These are phyloP conservation scores for Coemansia sp. DNA, from an alignment of 192 early-diverging fungal genomes.

Conservation along the genomic window DNA sequence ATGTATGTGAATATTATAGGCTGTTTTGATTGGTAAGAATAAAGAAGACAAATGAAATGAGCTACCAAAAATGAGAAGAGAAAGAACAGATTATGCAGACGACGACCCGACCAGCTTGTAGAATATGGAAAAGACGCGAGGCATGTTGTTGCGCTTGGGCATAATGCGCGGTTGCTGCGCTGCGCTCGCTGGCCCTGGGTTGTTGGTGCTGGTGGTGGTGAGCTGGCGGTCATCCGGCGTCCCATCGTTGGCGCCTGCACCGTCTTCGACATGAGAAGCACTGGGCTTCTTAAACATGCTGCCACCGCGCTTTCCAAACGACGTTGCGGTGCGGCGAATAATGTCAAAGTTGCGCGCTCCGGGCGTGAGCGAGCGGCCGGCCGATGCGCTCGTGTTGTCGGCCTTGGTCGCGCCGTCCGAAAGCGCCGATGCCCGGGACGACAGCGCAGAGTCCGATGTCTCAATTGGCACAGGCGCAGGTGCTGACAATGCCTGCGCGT, in stretches of 20 bases:
- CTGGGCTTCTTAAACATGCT: slow-evolving; percentile 19
- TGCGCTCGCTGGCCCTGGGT: not conserved
- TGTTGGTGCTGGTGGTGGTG: not conserved
- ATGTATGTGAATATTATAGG: not conserved
- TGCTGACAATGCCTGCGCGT: not conserved
- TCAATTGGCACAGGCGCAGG: not conserved
- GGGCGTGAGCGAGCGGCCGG: not conserved
- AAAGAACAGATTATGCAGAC: slow-evolving; percentile 6
- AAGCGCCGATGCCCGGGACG: slow-evolving; percentile 10
- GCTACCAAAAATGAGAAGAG: slow-evolving; percentile 2
- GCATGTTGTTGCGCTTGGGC: slow-evolving; percentile 17
- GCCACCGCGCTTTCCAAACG: slow-evolving; percentile 37
- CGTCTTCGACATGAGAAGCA: not conserved
- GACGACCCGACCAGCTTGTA: slow-evolving; percentile 44
- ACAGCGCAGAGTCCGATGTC: not conserved
- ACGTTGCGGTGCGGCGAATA: slow-evolving; percentile 40
- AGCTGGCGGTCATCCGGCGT: not conserved
- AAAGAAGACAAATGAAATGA: not conserved
- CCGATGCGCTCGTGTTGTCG: slow-evolving; percentile 6
- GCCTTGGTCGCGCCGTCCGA: slow-evolving; percentile 39
- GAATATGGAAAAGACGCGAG: slow-evolving; percentile 47
- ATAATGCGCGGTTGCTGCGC: slow-evolving; percentile 12
- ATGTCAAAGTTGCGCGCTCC: slow-evolving; percentile 35
- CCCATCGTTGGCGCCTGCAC: not conserved
- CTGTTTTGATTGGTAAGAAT: not conserved